These are phyloP conservation scores for Nigrospora sphaerica DNA, from an alignment of 2,329 filamentous ascomycete genomes.

Conservation along the genomic window DNA sequence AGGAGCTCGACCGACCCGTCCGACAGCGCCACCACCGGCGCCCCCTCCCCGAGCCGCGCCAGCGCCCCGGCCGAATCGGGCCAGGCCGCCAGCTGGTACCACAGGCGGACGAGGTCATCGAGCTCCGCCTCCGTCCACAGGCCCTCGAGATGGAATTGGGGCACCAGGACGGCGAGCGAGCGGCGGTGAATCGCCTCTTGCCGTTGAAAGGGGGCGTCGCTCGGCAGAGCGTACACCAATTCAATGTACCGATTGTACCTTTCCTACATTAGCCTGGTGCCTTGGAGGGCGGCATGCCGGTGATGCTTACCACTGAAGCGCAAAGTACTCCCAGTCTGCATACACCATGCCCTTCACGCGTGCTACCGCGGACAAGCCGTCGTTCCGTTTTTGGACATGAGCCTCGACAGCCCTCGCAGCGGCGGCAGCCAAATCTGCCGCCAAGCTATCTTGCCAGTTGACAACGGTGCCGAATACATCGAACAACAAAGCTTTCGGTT, in stretches of 20 bases:
- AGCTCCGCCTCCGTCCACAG: slow-evolving; percentile 51
- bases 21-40: slow-evolving; percentile 47
- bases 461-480: slow-evolving; percentile 59
- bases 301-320: slow-evolving; percentile 47
- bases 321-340: slow-evolving; percentile 45
- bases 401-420: slow-evolving; percentile 25
- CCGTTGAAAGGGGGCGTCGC: slow-evolving; percentile 34
- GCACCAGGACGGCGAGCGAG: slow-evolving; percentile 41
- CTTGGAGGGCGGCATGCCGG: too few relatives aligned
- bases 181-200: slow-evolving; percentile 53
- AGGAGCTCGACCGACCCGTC: slow-evolving; percentile 53
- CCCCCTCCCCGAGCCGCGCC: slow-evolving; percentile 33
- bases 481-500: slow-evolving; percentile 41
- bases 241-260: slow-evolving; percentile 29
- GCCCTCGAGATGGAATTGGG: slow-evolving; percentile 36
- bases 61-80: slow-evolving; percentile 42
- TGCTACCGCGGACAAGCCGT: slow-evolving; percentile 23
- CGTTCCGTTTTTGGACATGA: too few relatives aligned
- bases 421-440: slow-evolving; percentile 35
- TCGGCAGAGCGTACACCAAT: slow-evolving; percentile 37
- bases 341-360: slow-evolving; percentile 35
- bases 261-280: slow-evolving; percentile 12
- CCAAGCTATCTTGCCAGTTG: slow-evolving; percentile 53
- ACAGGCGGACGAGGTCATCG: slow-evolving; percentile 45
- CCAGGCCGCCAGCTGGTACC: slow-evolving; percentile 55